phyloP scores from a whole-genome alignment of 441 rosid species.

The Sinapis alba region DNA sequence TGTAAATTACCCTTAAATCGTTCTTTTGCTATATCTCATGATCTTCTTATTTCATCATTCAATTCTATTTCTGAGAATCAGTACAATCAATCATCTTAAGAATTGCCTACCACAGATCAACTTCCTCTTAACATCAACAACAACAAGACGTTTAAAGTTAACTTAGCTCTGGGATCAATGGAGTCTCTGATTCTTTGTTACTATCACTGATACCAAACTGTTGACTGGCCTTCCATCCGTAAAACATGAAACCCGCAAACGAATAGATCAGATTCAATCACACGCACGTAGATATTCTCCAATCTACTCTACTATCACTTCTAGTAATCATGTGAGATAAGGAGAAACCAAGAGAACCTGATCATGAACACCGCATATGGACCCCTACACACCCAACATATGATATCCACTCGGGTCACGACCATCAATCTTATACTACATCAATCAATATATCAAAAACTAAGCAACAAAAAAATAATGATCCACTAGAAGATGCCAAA shows the following conservation, averaged over 20 bases:
- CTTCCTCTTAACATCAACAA: neutral
- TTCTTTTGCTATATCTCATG: neutral
- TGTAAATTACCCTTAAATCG: conserved; percentile 12
- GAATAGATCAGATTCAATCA: neutral
- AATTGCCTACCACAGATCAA: neutral
- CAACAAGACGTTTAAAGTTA: neutral
- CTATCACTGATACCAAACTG: conserved; percentile 49
- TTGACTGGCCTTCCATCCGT: conserved; percentile 76
- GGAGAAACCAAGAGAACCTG: conserved; percentile 55
- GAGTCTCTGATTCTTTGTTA: conserved; percentile 48
- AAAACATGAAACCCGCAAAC: conserved; percentile 2
- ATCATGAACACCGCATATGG: conserved; percentile 90
- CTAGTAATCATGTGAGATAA: neutral
- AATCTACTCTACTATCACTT: neutral
- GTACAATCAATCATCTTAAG: neutral
- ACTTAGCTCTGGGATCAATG: neutral
- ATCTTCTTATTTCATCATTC: neutral
- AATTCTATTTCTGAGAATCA: neutral
- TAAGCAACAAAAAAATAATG: neutral
- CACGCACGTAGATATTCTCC: neutral
- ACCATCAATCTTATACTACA: no score
- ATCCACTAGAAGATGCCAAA: no score
- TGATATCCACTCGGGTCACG: conserved; percentile 94
- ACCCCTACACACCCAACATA: conserved; percentile 99
- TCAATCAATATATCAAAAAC: conserved; percentile 44